Conservation (phyloP, 1,284 basidiomycete species). For the Papiliotrema fonsecae region DNA sequence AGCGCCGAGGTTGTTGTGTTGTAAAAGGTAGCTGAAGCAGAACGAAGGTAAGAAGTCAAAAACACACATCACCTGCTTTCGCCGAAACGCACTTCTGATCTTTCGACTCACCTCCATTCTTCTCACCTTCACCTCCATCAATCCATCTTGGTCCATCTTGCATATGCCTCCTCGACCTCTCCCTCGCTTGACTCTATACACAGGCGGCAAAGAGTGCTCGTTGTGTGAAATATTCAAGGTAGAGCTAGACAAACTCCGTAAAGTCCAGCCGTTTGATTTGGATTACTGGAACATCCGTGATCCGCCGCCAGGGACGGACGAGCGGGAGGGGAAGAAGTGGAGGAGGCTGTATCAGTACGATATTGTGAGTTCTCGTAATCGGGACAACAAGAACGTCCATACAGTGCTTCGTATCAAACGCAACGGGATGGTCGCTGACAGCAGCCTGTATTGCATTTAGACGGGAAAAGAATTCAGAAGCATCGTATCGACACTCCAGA, state of each 20-base stretch:
- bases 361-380: slow-evolving; percentile 27
- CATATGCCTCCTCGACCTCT: slow-evolving; percentile 36
- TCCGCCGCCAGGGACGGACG: slow-evolving; percentile 30
- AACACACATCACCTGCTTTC: not conserved
- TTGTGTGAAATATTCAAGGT: slow-evolving; percentile 45
- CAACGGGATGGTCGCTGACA: not conserved
- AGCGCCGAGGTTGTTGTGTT: not conserved
- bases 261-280: slow-evolving; percentile 39
- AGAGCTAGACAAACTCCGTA: slow-evolving; percentile 31
- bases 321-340: slow-evolving; percentile 38
- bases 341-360: slow-evolving; percentile 45
- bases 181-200: slow-evolving; percentile 43
- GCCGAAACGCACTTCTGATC: not conserved
- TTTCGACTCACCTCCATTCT: not conserved
- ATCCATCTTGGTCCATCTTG: not conserved
- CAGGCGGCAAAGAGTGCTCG: slow-evolving; percentile 46
- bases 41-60: not conserved
- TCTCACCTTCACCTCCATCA: not conserved
- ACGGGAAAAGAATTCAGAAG: slow-evolving; percentile 38
- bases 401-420: not conserved
- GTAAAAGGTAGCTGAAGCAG: no score
- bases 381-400: not conserved
- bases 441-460: slow-evolving; percentile 46
- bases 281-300: slow-evolving; percentile 42
- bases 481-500: slow-evolving; percentile 37